These are phyloP conservation scores for Pseudoturritis turrita DNA, from an alignment of 345 rosid species.

Conservation along the genomic window DNA sequence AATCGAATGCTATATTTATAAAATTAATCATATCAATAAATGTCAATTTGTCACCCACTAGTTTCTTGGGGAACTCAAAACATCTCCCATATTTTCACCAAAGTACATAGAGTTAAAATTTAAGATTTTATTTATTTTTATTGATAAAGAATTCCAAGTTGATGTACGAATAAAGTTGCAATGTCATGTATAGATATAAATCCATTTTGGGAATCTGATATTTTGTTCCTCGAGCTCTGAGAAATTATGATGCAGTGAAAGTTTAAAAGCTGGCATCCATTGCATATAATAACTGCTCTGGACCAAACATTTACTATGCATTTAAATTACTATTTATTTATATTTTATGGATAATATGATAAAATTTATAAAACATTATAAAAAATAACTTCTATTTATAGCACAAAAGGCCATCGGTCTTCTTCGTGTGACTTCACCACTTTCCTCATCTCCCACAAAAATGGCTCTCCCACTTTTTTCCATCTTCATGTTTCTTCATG, in stretches of 20 bases:
- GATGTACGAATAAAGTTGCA: constrained; percentile 14
- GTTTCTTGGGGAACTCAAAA: constrained; percentile 4
- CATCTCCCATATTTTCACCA: background rate
- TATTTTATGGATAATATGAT: background rate
- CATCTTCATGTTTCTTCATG: background rate
- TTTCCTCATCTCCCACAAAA: constrained; percentile 14
- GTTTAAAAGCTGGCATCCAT: constrained; percentile 33
- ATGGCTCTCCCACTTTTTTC: constrained; percentile 26
- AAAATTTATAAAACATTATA: background rate
- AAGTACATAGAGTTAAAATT: background rate
- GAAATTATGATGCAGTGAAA: constrained; percentile 18
- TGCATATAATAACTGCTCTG: constrained; percentile 28
- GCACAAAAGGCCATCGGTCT: constrained; percentile 9
- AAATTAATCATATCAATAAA: background rate
- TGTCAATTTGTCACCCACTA: constrained; percentile 12
- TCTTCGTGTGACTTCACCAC: constrained; percentile 19
- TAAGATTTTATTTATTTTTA: background rate
- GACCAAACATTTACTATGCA: constrained; percentile 12
- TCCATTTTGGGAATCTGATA: constrained; percentile 22
- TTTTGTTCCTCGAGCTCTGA: constrained; percentile 22
- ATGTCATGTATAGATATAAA: background rate
- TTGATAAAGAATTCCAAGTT: constrained; percentile 15
- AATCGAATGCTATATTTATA: background rate
- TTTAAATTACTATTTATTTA: background rate
- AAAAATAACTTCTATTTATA: constrained; percentile 19